Evolutionary conservation across 225 moss, liverwort and hornwort genomes (phyloP).

Genomic region (Straminergon stramineum): DNA sequence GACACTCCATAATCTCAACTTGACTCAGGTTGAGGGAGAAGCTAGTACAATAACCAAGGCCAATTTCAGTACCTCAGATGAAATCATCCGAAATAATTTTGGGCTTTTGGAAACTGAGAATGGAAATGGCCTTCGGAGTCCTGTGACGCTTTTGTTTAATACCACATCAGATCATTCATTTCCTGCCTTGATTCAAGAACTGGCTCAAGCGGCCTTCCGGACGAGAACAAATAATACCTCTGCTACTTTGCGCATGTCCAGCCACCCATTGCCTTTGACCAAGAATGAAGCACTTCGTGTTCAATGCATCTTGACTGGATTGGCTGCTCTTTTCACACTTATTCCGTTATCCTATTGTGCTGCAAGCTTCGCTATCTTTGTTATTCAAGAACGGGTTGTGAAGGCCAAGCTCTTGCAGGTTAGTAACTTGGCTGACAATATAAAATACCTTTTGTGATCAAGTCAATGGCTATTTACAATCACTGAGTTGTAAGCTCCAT

Average conservation of each 20-base stretch:
- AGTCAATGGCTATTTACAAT: not conserved
- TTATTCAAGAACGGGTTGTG: slow-evolving; percentile 78
- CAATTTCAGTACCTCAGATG: slow-evolving; percentile 18
- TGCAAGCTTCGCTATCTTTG: slow-evolving; percentile 80
- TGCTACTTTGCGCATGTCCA: slow-evolving; percentile 42
- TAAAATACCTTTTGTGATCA: not conserved
- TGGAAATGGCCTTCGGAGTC: slow-evolving; percentile 48
- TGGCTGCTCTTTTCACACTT: slow-evolving; percentile 81
- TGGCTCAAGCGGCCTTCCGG: slow-evolving; percentile 57
- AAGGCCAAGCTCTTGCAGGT: slow-evolving; percentile 96
- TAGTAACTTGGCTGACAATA: not conserved
- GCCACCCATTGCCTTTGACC: slow-evolving; percentile 77
- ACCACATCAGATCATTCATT: slow-evolving; percentile 82
- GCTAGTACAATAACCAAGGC: slow-evolving; percentile 13
- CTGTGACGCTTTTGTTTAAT: slow-evolving; percentile 69
- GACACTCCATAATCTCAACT: slow-evolving; percentile 26
- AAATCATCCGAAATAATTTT: slow-evolving; percentile 6
- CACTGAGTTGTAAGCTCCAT: not conserved
- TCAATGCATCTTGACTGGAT: slow-evolving; percentile 57
- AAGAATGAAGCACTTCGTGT: slow-evolving; percentile 59
- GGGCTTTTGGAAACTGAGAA: slow-evolving; percentile 24
- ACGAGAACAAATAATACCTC: slow-evolving; percentile 26
- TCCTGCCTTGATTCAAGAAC: slow-evolving; percentile 72
- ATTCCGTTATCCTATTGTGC: slow-evolving; percentile 89
- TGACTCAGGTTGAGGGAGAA: slow-evolving; percentile 7